A percentile compares a stretch with the other conserved stretches of the same genome.
phyloP scores from a whole-genome alignment of 352 stramenopile species.

The Globisporangium sylvaticum region DNA sequence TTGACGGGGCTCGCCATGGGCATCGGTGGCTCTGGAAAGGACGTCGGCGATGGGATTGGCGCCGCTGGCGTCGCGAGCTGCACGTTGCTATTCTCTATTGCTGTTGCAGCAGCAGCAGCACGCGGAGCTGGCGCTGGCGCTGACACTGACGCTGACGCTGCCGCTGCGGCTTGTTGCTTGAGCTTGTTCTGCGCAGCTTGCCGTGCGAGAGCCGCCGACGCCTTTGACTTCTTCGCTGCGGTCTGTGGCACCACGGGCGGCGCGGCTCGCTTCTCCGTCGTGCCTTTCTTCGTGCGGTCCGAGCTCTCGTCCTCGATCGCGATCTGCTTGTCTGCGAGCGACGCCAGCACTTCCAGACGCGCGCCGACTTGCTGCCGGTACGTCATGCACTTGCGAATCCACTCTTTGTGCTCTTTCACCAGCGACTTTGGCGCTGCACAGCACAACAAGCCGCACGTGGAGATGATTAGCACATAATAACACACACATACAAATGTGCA shows the following conservation, averaged over 20 bases:
- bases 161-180: conserved; percentile 4
- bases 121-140: not conserved
- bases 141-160: not conserved
- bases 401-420: conserved; percentile 65
- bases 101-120: not conserved
- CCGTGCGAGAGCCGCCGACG: conserved; percentile 7
- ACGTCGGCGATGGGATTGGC: conserved; percentile 17
- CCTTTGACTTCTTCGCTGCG: conserved; percentile 12
- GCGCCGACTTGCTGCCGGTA: conserved; percentile 71
- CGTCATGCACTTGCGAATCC: conserved; percentile 55
- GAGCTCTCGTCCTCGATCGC: conserved; percentile 45
- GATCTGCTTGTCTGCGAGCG: conserved; percentile 78
- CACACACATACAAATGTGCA: not conserved
- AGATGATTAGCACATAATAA: not conserved
- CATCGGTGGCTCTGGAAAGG: conserved; percentile 50
- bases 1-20: conserved; percentile 20
- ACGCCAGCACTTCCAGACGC: conserved; percentile 69
- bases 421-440: conserved; percentile 42
- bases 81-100: conserved; percentile 4
- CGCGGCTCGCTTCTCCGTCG: conserved; percentile 8
- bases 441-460: not conserved
- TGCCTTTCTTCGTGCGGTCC: conserved; percentile 6
- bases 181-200: conserved; percentile 11
- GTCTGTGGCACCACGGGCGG: not conserved
- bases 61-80: conserved; percentile 7